Conservation (phyloP, 1,284 basidiomycete genomes). For the Leccinum subrobustum region DNA sequence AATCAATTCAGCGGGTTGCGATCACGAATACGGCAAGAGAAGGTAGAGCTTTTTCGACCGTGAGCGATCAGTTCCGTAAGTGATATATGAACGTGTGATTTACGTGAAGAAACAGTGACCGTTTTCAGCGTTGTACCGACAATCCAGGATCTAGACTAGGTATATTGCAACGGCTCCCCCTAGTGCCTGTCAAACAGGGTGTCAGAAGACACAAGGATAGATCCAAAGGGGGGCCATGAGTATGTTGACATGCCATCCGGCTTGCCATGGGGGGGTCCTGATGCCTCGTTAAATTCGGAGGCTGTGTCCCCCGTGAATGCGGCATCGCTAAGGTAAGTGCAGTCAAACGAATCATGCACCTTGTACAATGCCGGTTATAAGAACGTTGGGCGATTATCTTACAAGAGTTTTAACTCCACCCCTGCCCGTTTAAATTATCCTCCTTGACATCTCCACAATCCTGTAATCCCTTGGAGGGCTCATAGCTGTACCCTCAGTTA, state of each 20-base stretch:
- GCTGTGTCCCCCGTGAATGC: constrained; percentile 34
- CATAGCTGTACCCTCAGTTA: constrained; percentile 16
- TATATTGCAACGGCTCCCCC: constrained; percentile 21
- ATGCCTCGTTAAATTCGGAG: constrained; percentile 30
- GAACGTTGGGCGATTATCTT: constrained; percentile 35
- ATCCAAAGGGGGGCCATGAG: constrained; percentile 31
- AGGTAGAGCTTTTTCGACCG: constrained; percentile 19
- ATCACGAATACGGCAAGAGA: constrained; percentile 27
- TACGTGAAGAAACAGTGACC: constrained; percentile 10
- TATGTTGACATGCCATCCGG: constrained; percentile 36
- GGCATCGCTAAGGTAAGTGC: constrained; percentile 36
- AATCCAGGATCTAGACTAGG: constrained; percentile 31
- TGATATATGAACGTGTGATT: constrained; percentile 37
- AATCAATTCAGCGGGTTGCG: constrained; percentile 4
- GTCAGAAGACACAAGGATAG: constrained; percentile 26
- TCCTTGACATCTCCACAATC: constrained; percentile 23
- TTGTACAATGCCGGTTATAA: constrained; percentile 37
- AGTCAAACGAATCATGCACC: constrained; percentile 23
- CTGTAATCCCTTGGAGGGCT: constrained; percentile 15
- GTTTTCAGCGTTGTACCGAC: constrained; percentile 30
- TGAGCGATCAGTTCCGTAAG: constrained; percentile 35
- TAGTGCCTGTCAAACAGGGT: constrained; percentile 35
- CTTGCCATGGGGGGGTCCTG: constrained; percentile 25
- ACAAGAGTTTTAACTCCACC: constrained; percentile 38
- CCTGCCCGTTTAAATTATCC: constrained; percentile 27